A percentile compares a stretch with the other conserved stretches of the same genome.
Conservation (phyloP, 805 yeast genomes). For the Teunomyces kruisii region DNA sequence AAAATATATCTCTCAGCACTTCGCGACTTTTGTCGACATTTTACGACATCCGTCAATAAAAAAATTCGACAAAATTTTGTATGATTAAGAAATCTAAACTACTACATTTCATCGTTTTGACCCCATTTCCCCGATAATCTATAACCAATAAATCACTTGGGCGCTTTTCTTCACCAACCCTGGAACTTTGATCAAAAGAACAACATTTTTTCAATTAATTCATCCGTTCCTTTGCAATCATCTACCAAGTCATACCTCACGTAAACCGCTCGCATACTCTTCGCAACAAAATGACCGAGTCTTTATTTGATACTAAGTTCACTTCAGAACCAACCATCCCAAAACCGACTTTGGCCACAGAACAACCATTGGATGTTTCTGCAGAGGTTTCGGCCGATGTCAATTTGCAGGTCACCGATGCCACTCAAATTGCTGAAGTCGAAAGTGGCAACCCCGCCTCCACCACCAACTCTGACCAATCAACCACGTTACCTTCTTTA, state of each 20-base stretch:
- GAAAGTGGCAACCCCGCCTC: neutral
- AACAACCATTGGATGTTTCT: neutral
- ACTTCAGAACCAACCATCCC: conserved; percentile 13
- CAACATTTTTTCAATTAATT: neutral
- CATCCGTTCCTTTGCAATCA: neutral
- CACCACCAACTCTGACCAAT: conserved; percentile 6
- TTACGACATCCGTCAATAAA: conserved; percentile 4
- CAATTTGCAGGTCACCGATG: neutral
- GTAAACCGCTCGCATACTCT: neutral
- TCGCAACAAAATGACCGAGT: conserved; percentile 25
- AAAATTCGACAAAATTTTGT: conserved; percentile 5
- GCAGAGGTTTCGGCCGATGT: neutral
- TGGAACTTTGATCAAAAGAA: neutral
- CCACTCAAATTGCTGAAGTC: neutral
- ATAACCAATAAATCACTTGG: neutral
- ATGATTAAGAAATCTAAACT: neutral
- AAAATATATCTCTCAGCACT: neutral
- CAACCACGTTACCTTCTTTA: conserved; percentile 27
- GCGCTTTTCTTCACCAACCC: neutral
- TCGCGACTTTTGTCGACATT: conserved; percentile 5
- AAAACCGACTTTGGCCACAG: neutral
- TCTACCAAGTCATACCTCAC: neutral
- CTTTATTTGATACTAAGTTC: conserved; percentile 35
- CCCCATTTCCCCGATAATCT: neutral
- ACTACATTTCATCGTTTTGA: neutral